Evolutionary conservation across 495 filamentous ascomycete species (phyloP), one percentile per base, ranked within the genome.

Genomic region (Hypoxylon fragiforme): DNA sequence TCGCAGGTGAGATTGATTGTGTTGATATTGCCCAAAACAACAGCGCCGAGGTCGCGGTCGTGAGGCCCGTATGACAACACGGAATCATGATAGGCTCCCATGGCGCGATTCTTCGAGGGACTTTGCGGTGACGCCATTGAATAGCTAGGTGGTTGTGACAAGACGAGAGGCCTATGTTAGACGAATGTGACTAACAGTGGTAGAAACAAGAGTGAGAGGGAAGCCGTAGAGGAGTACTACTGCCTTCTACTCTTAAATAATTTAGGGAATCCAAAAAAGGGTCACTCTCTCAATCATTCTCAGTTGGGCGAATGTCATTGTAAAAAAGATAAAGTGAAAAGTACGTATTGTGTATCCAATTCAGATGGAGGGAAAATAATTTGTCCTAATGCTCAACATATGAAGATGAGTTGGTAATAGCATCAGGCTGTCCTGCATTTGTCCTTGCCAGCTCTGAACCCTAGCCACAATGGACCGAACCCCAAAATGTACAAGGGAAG

Each of bases 1-100:
- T 48, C 43, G 42, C 46, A 62, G 26, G 7, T 26, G 12, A 48
- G 28, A 14, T 7, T 13, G 11, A 56, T 28, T 7, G 11, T 19
- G 21, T 47, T 42, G 24, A 62, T 49, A 1, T 53, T 39, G 8
- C 7, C 21, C 30, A 48, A 35, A 14, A 21, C 2, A 24, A 4
- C 30, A 24, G 22, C 47, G 31, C 7, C 15, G 14, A 35, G 7
- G 20, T 44, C 34, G 22, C 15, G 16, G 42, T 9, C 30, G n/a
- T 42, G 43, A 12, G 45, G 19, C 19, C 30, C 5, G 21, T 30
- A 14, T 8, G 48, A 16, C 1, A 40, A 28, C 11, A 43, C 20
- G 14, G 47, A 43, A 0, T 22, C 37, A 2, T 20, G 31, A 24
- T 44, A 50, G 26, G 36, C 30, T 5, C 7, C 8, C 56, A 60